Percentiles rank a stretch among this genome's conserved stretches.
These are phyloP conservation scores for Nicotiana tabacum DNA, from an alignment of 257 asterid genomes.

Conservation along the genomic window DNA sequence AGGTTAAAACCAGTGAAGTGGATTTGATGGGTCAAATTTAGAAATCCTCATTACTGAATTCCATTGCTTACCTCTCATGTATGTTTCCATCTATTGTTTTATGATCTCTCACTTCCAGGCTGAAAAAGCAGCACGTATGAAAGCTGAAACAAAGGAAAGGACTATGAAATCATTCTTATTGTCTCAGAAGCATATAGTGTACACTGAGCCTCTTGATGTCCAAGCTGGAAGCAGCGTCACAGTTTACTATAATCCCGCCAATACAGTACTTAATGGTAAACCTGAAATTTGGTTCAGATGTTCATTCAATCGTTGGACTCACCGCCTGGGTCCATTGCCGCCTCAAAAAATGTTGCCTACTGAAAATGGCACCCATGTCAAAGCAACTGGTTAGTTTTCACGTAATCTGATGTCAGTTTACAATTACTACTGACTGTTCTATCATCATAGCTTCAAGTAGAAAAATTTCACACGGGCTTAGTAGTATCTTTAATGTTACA, in stretches of 20 bases:
- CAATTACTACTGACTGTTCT: background rate
- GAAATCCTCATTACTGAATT: background rate
- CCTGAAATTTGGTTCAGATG: slow-evolving; percentile 95
- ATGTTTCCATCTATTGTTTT: slow-evolving; percentile 2
- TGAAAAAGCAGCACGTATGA: slow-evolving; percentile 64
- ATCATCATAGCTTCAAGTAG: background rate
- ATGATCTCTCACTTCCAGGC: slow-evolving; percentile 46
- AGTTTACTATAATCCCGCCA: slow-evolving; percentile 75
- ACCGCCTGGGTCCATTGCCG: slow-evolving; percentile 74
- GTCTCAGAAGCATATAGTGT: slow-evolving; percentile 89
- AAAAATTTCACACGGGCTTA: background rate
- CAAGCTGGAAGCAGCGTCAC: slow-evolving; percentile 80
- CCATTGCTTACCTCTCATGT: background rate
- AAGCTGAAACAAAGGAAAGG: slow-evolving; percentile 64
- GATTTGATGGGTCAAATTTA: background rate
- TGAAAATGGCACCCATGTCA: slow-evolving; percentile 63
- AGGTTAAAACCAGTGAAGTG: background rate
- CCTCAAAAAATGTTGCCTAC: slow-evolving; percentile 81
- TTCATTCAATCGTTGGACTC: slow-evolving; percentile 97
- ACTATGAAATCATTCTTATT: slow-evolving; percentile 71
- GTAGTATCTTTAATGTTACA: background rate
- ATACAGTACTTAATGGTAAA: slow-evolving; percentile 84
- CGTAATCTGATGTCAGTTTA: background rate
- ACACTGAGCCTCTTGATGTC: slow-evolving; percentile 86
- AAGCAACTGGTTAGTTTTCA: slow-evolving; percentile 61